Conservation (phyloP, 2,329 filamentous ascomycete genomes). For the Trichoderma atroviride region DNA sequence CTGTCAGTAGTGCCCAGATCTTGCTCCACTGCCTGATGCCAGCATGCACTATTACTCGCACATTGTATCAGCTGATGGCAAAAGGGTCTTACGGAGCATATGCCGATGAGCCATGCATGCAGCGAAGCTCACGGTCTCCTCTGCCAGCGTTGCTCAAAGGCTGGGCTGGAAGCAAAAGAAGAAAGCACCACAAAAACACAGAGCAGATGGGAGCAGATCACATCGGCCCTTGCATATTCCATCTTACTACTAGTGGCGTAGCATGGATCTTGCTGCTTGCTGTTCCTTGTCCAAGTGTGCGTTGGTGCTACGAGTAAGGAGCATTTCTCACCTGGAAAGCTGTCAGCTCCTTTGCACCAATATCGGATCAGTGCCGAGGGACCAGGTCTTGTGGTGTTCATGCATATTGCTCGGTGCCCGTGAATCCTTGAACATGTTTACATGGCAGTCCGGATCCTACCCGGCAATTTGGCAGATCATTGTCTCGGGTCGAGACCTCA, state of each 20-base stretch:
- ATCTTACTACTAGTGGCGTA: background rate
- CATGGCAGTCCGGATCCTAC: background rate
- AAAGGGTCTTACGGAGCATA: background rate
- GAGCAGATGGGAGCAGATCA: constrained; percentile 2
- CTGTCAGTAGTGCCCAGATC: background rate
- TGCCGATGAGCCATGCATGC: constrained; percentile 6
- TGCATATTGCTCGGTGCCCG: background rate
- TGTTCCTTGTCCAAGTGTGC: background rate
- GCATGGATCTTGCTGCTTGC: background rate
- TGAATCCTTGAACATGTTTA: background rate
- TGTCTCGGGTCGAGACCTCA: constrained; percentile 14
- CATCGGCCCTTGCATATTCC: background rate
- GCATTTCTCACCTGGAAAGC: background rate
- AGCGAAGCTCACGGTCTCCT: background rate
- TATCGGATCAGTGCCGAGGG: background rate
- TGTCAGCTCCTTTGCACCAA: background rate
- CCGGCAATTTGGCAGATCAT: background rate
- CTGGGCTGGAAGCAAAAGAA: background rate
- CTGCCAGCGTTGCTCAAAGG: background rate
- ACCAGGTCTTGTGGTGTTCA: background rate
- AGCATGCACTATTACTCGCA: background rate
- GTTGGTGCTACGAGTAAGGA: background rate
- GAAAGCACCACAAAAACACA: background rate
- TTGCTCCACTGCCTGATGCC: background rate
- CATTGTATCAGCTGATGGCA: background rate